Evolutionary conservation across 169 alveolate genomes (phyloP).

Genomic region (Babesia sp.): DNA sequence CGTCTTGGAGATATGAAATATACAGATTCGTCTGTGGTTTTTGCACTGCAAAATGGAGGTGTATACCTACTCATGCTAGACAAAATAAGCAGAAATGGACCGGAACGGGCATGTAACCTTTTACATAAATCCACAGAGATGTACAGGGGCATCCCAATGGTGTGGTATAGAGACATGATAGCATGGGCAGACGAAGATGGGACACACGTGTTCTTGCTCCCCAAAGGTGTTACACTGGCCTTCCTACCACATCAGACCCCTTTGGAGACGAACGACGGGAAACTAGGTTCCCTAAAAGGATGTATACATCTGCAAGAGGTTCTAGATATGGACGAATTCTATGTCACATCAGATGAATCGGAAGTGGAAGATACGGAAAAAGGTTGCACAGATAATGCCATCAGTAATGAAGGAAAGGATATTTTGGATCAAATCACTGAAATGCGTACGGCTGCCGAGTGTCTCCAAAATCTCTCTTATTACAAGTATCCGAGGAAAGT

Average conservation of each 20-base stretch:
- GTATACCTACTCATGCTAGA: constrained; percentile 5
- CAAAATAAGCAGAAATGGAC: not conserved
- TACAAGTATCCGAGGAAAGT: no score
- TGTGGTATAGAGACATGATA: constrained; percentile 16
- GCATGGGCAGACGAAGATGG: constrained; percentile 31
- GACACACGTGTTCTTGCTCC: not conserved
- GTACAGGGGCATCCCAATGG: not conserved
- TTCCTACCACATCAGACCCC: constrained; percentile 20
- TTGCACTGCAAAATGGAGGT: constrained; percentile 7
- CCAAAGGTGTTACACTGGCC: constrained; percentile 1
- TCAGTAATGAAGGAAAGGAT: no score
- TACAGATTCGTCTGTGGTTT: not conserved
- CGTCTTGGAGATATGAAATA: not conserved
- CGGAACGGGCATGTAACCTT: constrained; percentile 8
- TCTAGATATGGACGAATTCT: constrained; percentile 11
- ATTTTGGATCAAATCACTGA: no score
- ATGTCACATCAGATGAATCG: constrained; percentile 40
- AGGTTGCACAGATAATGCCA: no score
- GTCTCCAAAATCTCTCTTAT: no score
- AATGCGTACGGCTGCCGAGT: no score
- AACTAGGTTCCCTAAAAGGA: not conserved
- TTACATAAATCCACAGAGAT: not conserved
- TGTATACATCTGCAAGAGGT: not conserved
- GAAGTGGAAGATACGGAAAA: not conserved
- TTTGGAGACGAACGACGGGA: not conserved